Base-by-base conservation (phyloP, 73 alveolate genomes). In the Paraurostyla sp. region DNA sequence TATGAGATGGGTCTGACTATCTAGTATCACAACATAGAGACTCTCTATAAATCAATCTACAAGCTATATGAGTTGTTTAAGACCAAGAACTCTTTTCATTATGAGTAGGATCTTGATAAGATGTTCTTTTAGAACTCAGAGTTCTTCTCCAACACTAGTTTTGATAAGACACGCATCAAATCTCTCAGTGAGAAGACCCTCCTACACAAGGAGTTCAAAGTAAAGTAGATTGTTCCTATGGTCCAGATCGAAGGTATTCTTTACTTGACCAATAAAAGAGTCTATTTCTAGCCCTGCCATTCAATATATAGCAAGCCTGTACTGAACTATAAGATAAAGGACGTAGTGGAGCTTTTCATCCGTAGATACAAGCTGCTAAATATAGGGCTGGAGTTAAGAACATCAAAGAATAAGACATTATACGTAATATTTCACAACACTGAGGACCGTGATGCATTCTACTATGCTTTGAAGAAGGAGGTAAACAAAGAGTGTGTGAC, bases 221-320 rank as follows among this genome's bases (percentile, higher is more conserved):
- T 96, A 15, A 95, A 96, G 63, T 93, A 97, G 92, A 93, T 98
- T 81, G 88, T 96, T 56, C 99, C 99, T 36, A 85, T 97, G 90
- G 94, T 96, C 23, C 88, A 94, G 51, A 85, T 94, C 0, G 96
- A 95, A 56, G 99, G 99, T 0, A 80, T 96, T 87, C 83, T 98
- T 58, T 97, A 94, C 92, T 46, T 97, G 2, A 98, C 99, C 0
- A 96, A 97, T 87, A 95, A 90, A 76, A 91, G 97, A 65, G 90
- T 98, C 0, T 98, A 98, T 84, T 97, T 98, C 97, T 96, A 98
- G 76, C 99, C 99, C 4, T 92, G 96, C 78, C 96, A 96, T 65
- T 88, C 95, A 40, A 91, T 94, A 32, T 87, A 98, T 69, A 83
- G 97, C 13, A 96, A 97, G 80, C 98, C 99, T 73, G 98, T 96